These are phyloP conservation scores for Gentiana macrophylla DNA, from an alignment of 257 asterid species.

Conservation along the genomic window DNA sequence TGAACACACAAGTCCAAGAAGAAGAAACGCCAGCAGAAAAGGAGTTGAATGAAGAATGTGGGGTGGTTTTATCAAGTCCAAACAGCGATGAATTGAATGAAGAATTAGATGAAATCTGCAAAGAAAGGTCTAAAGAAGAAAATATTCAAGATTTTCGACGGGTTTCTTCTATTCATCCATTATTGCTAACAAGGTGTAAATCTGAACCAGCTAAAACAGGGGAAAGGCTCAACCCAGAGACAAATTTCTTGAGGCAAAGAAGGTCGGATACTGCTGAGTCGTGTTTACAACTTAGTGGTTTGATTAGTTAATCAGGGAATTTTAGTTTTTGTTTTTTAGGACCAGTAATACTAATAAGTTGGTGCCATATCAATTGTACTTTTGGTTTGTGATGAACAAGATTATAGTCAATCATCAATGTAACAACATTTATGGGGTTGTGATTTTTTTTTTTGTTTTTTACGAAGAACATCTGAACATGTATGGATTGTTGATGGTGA, in stretches of 20 bases:
- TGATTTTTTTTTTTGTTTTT: not conserved
- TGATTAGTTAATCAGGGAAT: slow-evolving; percentile 10
- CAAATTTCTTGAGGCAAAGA: slow-evolving; percentile 22
- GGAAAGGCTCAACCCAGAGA: slow-evolving; percentile 41
- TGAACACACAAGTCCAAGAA: slow-evolving; percentile 8
- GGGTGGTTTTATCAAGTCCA: slow-evolving; percentile 14
- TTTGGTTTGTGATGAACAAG: slow-evolving; percentile 3
- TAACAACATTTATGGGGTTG: not conserved
- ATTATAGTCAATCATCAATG: not conserved
- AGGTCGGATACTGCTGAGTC: slow-evolving; percentile 34
- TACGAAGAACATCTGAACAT: too few relatives aligned
- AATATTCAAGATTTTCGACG: slow-evolving; percentile 20
- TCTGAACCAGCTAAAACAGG: slow-evolving; percentile 85
- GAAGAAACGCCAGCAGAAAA: slow-evolving; percentile 7
- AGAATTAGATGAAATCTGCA: slow-evolving; percentile 13
- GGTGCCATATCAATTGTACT: slow-evolving; percentile 14
- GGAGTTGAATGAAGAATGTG: slow-evolving; percentile 11
- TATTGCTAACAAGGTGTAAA: slow-evolving; percentile 66
- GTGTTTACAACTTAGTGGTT: slow-evolving; percentile 17
- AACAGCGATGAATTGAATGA: slow-evolving; percentile 9
- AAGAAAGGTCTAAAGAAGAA: slow-evolving; percentile 1
- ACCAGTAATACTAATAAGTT: not conserved
- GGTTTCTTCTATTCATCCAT: slow-evolving; percentile 37
- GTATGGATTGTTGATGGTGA: too few relatives aligned
- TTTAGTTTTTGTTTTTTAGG: not conserved